Evolutionary conservation across 257 asterid species (phyloP), one percentile per base, ranked within the genome.

Genomic region (Plantago ovata): DNA sequence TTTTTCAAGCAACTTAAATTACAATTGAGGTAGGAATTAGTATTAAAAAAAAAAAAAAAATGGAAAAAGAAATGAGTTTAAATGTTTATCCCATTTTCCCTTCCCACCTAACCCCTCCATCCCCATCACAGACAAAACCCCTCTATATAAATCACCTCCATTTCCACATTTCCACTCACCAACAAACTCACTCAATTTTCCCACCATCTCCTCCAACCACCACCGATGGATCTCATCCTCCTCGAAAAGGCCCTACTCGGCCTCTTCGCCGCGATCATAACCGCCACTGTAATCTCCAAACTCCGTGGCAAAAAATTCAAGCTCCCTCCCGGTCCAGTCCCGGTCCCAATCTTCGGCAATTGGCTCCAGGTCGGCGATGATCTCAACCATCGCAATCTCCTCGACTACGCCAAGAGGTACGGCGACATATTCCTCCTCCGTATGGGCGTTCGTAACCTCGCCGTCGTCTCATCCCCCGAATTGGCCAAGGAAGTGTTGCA

Each of bases 331-430:
- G 93, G 95, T 3, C 95, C 95, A 0, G 55, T 83, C 52, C 70
- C 87, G 0, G 62, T 83, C 0, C 95, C 95, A 7, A 49, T 86
- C 0, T 77, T 86, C 60, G 95, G 95, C 0, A 83, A 76, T 77
- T 81, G 90, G 95, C 76, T 86, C 32, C 87, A 81, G 61, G 73
- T 83, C 4, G 95, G 90, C 7, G 82, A 83, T 62, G 78, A 72
- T 38, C 61, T 86, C 24, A 77, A 86, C 81, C 95, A 86, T 63
- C 72, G 80, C 7, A 71, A 75, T 56, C 72, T 86, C 43, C 43
- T 82, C 1, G 65, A 60, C 2, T 77, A 74, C 63, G 81, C 90
- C 12, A 77, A 77, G 44, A 79, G 68, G 5, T 81, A 83, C 23
- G 95, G 95, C 10, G 76, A 81, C 1, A 33, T 86, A 0, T 66